Evolutionary conservation across 768 basidiomycete genomes (phyloP).

Genomic region (Russula virescens): DNA sequence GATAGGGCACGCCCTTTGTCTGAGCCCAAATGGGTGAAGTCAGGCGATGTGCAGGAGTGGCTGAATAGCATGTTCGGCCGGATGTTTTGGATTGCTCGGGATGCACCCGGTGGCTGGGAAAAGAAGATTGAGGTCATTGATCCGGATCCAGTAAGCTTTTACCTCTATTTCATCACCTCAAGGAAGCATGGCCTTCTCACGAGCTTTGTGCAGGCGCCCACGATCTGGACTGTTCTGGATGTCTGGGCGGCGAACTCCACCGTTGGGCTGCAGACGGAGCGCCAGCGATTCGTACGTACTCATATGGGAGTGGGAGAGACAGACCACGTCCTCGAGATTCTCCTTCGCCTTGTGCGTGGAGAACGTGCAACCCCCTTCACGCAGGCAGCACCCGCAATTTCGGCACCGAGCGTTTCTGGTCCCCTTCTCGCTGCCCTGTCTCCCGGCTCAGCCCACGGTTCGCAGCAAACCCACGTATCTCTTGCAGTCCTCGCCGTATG

Average conservation of each 20-base stretch:
- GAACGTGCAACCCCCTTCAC: slow-evolving; percentile 73
- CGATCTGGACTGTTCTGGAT: slow-evolving; percentile 85
- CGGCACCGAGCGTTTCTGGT: slow-evolving; percentile 58
- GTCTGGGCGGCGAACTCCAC: slow-evolving; percentile 85
- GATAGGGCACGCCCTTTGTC: slow-evolving; percentile 86
- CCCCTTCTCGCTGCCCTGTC: slow-evolving; percentile 65
- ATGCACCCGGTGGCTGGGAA: slow-evolving; percentile 88
- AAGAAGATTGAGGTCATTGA: slow-evolving; percentile 88
- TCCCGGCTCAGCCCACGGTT: slow-evolving; percentile 72
- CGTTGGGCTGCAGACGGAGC: slow-evolving; percentile 65
- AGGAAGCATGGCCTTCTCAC: slow-evolving; percentile 6
- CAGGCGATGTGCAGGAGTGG: slow-evolving; percentile 94
- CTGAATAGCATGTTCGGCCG: slow-evolving; percentile 80
- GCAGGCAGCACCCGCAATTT: slow-evolving; percentile 54
- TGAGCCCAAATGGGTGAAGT: slow-evolving; percentile 95
- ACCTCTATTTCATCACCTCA: not conserved
- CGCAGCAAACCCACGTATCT: slow-evolving; percentile 91
- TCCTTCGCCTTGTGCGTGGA: slow-evolving; percentile 86
- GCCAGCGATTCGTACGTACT: slow-evolving; percentile 83
- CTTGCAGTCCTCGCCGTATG: slow-evolving; percentile 91
- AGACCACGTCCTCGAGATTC: slow-evolving; percentile 88
- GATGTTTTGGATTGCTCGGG: slow-evolving; percentile 81
- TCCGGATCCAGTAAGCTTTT: slow-evolving; percentile 79
- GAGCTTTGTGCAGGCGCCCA: slow-evolving; percentile 61
- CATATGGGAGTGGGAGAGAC: slow-evolving; percentile 82